Evolutionary conservation across 2,329 filamentous ascomycete species (phyloP), one percentile per base, ranked within the genome.

Genomic region (Fusarium torulosum): DNA sequence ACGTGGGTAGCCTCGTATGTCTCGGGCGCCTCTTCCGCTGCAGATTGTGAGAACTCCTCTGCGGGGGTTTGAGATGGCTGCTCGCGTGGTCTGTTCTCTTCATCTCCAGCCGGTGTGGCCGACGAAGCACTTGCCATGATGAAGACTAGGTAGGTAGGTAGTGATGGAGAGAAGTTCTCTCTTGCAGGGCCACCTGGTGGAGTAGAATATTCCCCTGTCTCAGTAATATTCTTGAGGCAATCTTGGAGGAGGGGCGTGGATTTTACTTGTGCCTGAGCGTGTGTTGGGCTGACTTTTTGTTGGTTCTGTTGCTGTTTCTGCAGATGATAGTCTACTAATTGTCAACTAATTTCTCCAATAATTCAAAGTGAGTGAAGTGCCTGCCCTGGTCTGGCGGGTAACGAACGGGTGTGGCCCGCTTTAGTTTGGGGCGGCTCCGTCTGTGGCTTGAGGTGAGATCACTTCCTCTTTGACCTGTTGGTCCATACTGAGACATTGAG

Each of bases 1-100:
- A 99, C 96, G 80, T 98, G 92, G 69, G 90, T 82, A 66, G 90
- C 85, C 81, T 99, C 96, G 81, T 97, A 97, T 31, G 80, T 78
- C 65, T 85, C 84, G 31, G 86, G 83, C 17, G 75, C 73, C 33
- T 69, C 71, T 59, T 70, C 63, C 57, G 67, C 66, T 54, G 61
- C 67, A 27, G 66, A 70, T 54, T 70, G 53, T 61, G 70, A 54
- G 49, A 60, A 58, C 17, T 51, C 25, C 19, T 62, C 53, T 55
- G 60, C 14, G 17, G 44, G 53, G 33, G 33, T 29, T 57, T 55
- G 53, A 42, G 53, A 55, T 61, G 23, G 7, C 23, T 29, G 27
- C 27, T 29, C 27, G 27, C 27, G 10, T 29, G 68, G 60, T 31
- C 66, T 57, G 66, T 66, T 44, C 52, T 55, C 55, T 53, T 64